Evolutionary conservation across 2,329 filamentous ascomycete species (phyloP), one percentile per base, ranked within the genome.

Genomic region (Orbilia ellipsospora): DNA sequence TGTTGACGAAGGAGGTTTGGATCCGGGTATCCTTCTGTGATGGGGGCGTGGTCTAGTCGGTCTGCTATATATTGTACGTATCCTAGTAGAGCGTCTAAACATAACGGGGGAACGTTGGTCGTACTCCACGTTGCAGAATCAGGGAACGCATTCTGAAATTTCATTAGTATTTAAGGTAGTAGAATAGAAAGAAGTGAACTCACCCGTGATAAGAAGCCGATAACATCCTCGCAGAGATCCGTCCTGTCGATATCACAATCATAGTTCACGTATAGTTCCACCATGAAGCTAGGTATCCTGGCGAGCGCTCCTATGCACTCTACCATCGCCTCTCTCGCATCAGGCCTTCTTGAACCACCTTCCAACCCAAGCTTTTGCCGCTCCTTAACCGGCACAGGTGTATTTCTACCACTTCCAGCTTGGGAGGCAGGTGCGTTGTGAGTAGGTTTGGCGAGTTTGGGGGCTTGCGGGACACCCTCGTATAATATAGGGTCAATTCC

Each of bases 81-180:
- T 15, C 93, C 90, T 23, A 99, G 85, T 10, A 99, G 85, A 8
- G 95, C 93, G 83, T 99, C 95, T 20, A 99, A 85, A 80, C 95
- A 99, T 1, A 99, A 85, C 0, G 95, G 95, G 15, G 95, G 95
- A 0, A 99, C 96, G 81, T 96, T 99, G 4, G 94, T 97, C 10
- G 95, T 99, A 82, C 96, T 99, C 95, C 95, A 99, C 4, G 94
- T 97, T 4, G 94, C 95, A 7, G 95, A 97, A 82, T 99, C 95
- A 0, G 95, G 96, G 78, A 99, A 91, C 1, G 95, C 95, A 81
- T 97, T 99, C 70, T 74, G 72, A 42, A 10, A 15, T 16, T 40
- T 15, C 57, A 54, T 77, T 52, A 78, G 72, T 40, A 48, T 26
- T 42, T 36, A n/a, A 48, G 8, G 36, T 31, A 20, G n/a, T 13